These are phyloP conservation scores for Sugiyamaella americana DNA, from an alignment of 805 yeast genomes.

Conservation along the genomic window DNA sequence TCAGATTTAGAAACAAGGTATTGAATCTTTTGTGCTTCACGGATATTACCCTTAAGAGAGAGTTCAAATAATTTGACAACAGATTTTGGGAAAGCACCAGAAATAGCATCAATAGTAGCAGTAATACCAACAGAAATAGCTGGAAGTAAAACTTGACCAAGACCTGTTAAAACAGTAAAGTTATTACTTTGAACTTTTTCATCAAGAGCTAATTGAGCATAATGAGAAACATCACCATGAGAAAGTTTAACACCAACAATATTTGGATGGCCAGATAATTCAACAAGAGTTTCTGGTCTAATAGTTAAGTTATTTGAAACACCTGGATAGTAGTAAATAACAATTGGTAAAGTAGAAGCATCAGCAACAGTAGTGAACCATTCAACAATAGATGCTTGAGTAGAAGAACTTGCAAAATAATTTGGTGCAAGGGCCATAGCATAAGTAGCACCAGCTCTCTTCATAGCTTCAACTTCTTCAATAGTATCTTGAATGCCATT, in stretches of 20 bases:
- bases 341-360: conserved; percentile 37
- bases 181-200: conserved; percentile 36
- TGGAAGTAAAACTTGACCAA: conserved; percentile 47
- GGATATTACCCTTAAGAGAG: conserved; percentile 37
- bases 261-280: conserved; percentile 41
- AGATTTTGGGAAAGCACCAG: conserved; percentile 48
- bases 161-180: conserved; percentile 44
- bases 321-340: conserved; percentile 46
- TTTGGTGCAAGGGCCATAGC: conserved; percentile 39
- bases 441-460: conserved; percentile 27
- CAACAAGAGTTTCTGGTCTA: conserved; percentile 36
- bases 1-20: conserved; percentile 41
- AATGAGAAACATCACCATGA: conserved; percentile 45
- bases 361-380: conserved; percentile 43
- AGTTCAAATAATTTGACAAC: conserved; percentile 38
- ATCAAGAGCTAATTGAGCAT: conserved; percentile 41
- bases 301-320: conserved; percentile 40
- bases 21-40: conserved; percentile 41
- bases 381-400: conserved; percentile 43
- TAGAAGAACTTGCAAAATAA: conserved; percentile 43
- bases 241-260: conserved; percentile 48
- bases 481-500: conserved; percentile 42
- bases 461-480: conserved; percentile 26
- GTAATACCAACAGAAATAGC: conserved; percentile 41
- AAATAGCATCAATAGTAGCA: conserved; percentile 49